Conservation (phyloP, 371 early-diverging fungal species). For the Dentiscutata heterogama region DNA sequence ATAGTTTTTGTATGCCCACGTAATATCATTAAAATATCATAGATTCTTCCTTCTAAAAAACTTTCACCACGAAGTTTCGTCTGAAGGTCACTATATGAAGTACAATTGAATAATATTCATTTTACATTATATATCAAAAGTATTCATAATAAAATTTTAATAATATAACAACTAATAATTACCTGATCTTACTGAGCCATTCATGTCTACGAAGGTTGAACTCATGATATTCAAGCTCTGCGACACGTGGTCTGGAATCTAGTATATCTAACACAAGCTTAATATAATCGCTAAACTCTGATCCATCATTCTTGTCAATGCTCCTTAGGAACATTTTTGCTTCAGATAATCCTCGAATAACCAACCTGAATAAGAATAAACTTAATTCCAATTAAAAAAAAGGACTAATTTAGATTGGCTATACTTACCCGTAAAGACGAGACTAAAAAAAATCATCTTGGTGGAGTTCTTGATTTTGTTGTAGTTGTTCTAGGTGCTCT, state of each 20-base stretch:
- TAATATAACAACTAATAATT: neutral
- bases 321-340: neutral
- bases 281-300: no score
- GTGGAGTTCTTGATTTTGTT: neutral
- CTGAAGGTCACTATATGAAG: neutral
- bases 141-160: no score
- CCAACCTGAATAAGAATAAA: neutral
- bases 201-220: neutral
- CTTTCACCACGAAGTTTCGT: neutral
- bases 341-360: conserved; percentile 13
- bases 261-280: no score
- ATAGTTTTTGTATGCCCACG: conserved; percentile 9
- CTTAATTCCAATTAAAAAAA: neutral
- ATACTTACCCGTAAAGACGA: conserved; percentile 1
- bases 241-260: neutral
- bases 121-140: no score
- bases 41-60: neutral
- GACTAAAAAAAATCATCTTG: neutral
- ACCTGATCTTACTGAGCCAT: conserved; percentile 1
- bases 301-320: neutral
- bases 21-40: conserved; percentile 24
- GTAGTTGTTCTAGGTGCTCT: neutral
- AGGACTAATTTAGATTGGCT: neutral
- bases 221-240: neutral
- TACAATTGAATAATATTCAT: no score